Conservation (phyloP, 2,329 filamentous ascomycete species). For the Cladosporium oxysporum region DNA sequence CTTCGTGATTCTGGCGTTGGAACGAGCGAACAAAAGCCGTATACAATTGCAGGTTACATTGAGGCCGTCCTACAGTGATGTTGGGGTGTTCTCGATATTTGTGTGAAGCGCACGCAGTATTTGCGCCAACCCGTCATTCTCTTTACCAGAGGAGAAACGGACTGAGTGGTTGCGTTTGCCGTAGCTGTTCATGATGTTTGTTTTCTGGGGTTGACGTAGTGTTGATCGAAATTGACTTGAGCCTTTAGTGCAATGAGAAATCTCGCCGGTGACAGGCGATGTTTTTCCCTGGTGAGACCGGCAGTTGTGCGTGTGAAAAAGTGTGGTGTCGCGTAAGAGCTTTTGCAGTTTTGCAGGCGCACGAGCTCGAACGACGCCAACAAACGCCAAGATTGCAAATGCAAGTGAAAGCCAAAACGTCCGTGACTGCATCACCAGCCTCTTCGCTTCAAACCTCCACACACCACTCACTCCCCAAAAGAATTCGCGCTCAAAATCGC, state of each 20-base stretch:
- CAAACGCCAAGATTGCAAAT: neutral
- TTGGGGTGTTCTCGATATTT: neutral
- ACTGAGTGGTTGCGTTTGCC: neutral
- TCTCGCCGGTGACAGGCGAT: neutral
- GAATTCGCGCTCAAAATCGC: neutral
- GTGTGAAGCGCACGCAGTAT: neutral
- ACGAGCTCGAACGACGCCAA: neutral
- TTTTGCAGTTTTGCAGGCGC: neutral
- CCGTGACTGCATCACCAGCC: neutral
- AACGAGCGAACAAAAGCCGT: too few species aligned
- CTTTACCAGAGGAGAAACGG: too few species aligned
- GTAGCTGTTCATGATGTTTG: neutral
- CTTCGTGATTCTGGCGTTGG: too few species aligned
- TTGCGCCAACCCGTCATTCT: too few species aligned
- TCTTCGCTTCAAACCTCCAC: neutral
- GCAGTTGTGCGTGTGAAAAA: neutral
- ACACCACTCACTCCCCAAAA: neutral
- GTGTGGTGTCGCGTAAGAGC: neutral
- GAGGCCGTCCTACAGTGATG: neutral
- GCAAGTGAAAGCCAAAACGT: neutral
- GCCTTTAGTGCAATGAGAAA: neutral
- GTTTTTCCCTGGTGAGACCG: neutral
- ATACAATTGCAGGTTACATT: too few species aligned
- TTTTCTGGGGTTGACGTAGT: neutral
- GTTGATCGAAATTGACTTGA: neutral